These are phyloP conservation scores for Chytriomyces sp. DNA, from an alignment of 192 early-diverging fungal genomes.

Conservation along the genomic window DNA sequence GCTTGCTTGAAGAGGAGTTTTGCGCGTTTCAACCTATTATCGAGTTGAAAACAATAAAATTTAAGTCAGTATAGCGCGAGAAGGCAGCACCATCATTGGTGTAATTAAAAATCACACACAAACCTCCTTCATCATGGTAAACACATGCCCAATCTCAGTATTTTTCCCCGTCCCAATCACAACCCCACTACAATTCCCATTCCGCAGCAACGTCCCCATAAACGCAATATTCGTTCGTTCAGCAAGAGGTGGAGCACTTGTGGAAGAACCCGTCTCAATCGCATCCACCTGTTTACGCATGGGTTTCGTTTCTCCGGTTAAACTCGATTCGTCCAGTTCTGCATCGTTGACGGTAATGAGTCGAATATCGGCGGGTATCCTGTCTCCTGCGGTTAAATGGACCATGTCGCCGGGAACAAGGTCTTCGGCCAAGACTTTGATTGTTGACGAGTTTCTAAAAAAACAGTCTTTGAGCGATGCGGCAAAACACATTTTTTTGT, in stretches of 20 bases:
- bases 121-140: slow-evolving; percentile 91
- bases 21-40: slow-evolving; percentile 75
- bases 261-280: slow-evolving; percentile 41
- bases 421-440: slow-evolving; percentile 74
- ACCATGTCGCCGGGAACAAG: slow-evolving; percentile 94
- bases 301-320: slow-evolving; percentile 88
- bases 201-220: slow-evolving; percentile 92
- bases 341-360: slow-evolving; percentile 77
- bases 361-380: slow-evolving; percentile 92
- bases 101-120: slow-evolving; percentile 19
- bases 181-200: slow-evolving; percentile 86
- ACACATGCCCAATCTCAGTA: slow-evolving; percentile 95
- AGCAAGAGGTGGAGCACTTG: slow-evolving; percentile 53
- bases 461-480: not conserved
- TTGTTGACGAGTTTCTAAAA: slow-evolving; percentile 61
- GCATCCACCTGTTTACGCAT: slow-evolving; percentile 68
- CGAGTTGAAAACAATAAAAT: not conserved
- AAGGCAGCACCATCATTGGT: not conserved
- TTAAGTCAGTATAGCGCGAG: too few relatives aligned
- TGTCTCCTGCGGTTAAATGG: slow-evolving; percentile 83
- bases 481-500: not conserved
- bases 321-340: slow-evolving; percentile 89
- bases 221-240: slow-evolving; percentile 89
- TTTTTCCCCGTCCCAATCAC: slow-evolving; percentile 87
- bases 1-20: slow-evolving; percentile 90